A percentile compares a stretch with the other conserved stretches of the same genome.
These are phyloP conservation scores for Rosa rugosa DNA, from an alignment of 306 rosid genomes.

Conservation along the genomic window DNA sequence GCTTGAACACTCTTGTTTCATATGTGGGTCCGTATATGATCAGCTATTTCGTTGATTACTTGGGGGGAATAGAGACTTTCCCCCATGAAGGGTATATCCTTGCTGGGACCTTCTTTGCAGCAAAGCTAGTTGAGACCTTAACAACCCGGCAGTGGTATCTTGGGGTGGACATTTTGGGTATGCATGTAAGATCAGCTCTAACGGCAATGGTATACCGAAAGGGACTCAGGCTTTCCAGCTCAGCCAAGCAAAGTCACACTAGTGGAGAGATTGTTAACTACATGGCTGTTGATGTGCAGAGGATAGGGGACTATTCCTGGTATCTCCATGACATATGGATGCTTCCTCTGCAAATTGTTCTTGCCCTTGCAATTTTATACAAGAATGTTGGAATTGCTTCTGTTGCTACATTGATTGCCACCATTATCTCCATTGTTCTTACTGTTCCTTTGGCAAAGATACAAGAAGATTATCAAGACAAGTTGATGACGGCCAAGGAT, in stretches of 20 bases:
- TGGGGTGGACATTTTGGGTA: constrained; percentile 97
- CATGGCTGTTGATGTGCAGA: constrained; percentile 97
- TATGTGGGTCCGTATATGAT: constrained; percentile 96
- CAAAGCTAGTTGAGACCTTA: constrained; percentile 91
- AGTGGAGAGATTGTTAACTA: constrained; percentile 98
- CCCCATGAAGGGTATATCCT: constrained; percentile 88
- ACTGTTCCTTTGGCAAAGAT: constrained; percentile 81
- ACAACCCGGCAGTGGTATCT: constrained; percentile 97
- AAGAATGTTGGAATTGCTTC: constrained; percentile 97
- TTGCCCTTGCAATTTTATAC: constrained; percentile 92
- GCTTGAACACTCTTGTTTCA: constrained; percentile 87
- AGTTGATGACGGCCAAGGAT: constrained; percentile 95
- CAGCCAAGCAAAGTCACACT: constrained; percentile 91
- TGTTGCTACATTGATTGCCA: constrained; percentile 83
- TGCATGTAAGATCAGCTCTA: constrained; percentile 95
- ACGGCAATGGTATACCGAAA: constrained; percentile 92
- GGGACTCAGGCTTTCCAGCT: constrained; percentile 91
- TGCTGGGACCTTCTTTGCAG: constrained; percentile 81
- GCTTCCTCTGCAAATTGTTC: constrained; percentile 93
- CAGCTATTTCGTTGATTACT: constrained; percentile 94
- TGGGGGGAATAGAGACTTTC: constrained; percentile 75
- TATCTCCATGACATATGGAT: constrained; percentile 98
- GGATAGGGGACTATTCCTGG: constrained; percentile 98
- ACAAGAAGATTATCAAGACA: constrained; percentile 94
- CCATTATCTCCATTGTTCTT: constrained; percentile 79